Evolutionary conservation across 1,284 basidiomycete genomes (phyloP), one percentile per base, ranked within the genome.

Genomic region (Ganoderma lingzhi): DNA sequence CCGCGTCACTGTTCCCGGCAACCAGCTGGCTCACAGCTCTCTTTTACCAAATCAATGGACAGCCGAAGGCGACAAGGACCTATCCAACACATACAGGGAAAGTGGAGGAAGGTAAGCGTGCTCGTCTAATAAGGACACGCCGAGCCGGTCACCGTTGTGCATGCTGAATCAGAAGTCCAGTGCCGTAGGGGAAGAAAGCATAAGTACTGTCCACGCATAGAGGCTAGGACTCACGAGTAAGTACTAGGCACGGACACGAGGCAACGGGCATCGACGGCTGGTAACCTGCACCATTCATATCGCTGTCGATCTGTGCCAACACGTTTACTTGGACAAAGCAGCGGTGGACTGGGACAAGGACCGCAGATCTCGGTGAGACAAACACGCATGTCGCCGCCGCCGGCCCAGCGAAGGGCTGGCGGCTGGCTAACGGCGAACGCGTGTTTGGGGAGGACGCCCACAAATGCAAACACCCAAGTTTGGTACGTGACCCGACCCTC

Each of bases 381-480:
- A 48, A 66, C 30, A 44, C 58, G 61, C 37, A 51, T 70, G 42
- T 17, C 17, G 4, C 15, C 17, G 42, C 42, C 15, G 41, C 1
- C 9, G 6, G 37, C 6, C 37, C 9, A 37, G 9, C 6, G 37
- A 37, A 37, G 37, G 37, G 9, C 9, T 37, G 41, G 14, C 41
- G 55, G 66, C 28, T 14, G 41, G 37, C 37, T 37, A 42, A 12
- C 15, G 12, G 15, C 53, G 70, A 42, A 72, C 64, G 63, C 63
- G 51, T 48, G 51, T 63, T 39, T 64, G 23, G 55, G 17, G 53
- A 63, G 66, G 62, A 59, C 71, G 59, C 71, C 71, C 70, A 73
- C 72, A 73, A 62, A n/a, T 60, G 61, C 70, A 73, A 73, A 73
- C 67, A 73, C 39, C 12, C 8, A 28, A 65, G 65, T 73, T 69